Percentiles rank a stretch among this genome's conserved stretches.
Conservation (phyloP, 345 rosid species). For the Ricinus communis region DNA sequence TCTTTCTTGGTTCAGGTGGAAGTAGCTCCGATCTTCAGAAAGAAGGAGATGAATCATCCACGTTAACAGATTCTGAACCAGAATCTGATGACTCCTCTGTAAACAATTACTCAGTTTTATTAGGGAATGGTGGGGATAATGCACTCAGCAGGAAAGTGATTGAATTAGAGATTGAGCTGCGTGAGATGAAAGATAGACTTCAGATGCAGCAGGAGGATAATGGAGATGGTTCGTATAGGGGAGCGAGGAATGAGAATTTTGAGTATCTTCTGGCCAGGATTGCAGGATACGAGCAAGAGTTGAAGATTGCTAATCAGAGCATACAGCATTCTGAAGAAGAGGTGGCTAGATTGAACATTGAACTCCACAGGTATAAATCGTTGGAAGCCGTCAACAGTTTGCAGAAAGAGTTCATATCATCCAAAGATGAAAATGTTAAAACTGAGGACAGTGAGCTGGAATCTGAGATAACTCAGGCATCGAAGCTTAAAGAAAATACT, state of each 20-base stretch:
- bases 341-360: conserved; percentile 43
- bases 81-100: conserved; percentile 62
- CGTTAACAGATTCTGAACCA: conserved; percentile 70
- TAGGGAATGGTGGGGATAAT: conserved; percentile 28
- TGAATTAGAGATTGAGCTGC: conserved; percentile 34
- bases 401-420: not conserved
- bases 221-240: conserved; percentile 27
- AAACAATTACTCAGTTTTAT: conserved; percentile 39
- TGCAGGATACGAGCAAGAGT: conserved; percentile 44
- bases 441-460: conserved; percentile 32
- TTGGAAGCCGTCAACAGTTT: conserved; percentile 2
- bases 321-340: conserved; percentile 61
- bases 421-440: conserved; percentile 24
- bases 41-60: conserved; percentile 65
- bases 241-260: conserved; percentile 32
- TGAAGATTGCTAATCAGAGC: conserved; percentile 42
- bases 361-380: conserved; percentile 38
- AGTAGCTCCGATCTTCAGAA: conserved; percentile 50
- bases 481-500: conserved; percentile 33
- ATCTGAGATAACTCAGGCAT: conserved; percentile 32
- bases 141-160: conserved; percentile 28
- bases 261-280: conserved; percentile 39
- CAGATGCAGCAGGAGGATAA: conserved; percentile 30
- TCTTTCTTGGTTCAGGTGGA: conserved; percentile 50
- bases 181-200: conserved; percentile 29